These are phyloP conservation scores for Cardamine occulta DNA, from an alignment of 345 rosid genomes.

Conservation along the genomic window DNA sequence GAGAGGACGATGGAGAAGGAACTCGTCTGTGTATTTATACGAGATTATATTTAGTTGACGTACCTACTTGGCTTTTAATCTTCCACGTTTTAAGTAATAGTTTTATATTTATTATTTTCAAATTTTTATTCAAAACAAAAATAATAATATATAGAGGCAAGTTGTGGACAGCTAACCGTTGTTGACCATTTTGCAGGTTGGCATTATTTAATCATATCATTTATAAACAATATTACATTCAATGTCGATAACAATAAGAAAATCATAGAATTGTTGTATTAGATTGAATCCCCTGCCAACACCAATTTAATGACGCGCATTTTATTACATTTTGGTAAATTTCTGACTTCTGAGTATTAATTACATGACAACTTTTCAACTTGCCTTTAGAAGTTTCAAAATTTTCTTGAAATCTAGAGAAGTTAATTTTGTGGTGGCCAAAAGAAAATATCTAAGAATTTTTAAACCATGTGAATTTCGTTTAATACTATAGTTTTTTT, in stretches of 20 bases:
- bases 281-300: background rate
- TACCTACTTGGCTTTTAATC: constrained; percentile 31
- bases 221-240: background rate
- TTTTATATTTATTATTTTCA: background rate
- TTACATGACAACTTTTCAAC: background rate
- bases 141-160: background rate
- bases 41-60: constrained; percentile 16
- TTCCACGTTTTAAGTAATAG: constrained; percentile 34
- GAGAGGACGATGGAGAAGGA: constrained; percentile 1
- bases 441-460: background rate
- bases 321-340: background rate
- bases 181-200: constrained; percentile 19
- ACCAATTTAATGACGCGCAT: constrained; percentile 1
- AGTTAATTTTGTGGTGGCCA: background rate
- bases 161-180: constrained; percentile 19
- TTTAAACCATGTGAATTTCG: background rate
- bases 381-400: background rate
- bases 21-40: constrained; percentile 21
- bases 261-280: background rate
- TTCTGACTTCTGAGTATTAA: background rate
- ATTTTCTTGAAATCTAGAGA: background rate
- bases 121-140: background rate
- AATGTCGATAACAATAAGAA: background rate
- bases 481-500: too few species aligned
- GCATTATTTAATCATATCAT: background rate